Conservation (phyloP, 768 basidiomycete species). For the Strobilomyces confusus region DNA sequence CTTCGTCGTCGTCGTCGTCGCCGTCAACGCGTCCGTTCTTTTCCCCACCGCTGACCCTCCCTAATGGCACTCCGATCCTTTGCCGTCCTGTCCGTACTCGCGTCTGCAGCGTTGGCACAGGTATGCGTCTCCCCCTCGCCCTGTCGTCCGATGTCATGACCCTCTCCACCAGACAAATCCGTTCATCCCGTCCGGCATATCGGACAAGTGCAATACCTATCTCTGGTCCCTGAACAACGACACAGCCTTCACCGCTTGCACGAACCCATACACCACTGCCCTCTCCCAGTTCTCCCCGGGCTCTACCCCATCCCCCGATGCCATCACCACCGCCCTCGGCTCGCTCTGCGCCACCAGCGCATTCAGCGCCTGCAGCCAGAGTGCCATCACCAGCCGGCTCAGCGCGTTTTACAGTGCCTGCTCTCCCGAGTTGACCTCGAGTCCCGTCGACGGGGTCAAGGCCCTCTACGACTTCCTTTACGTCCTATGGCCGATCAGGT, state of each 20-base stretch:
- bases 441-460: conserved; percentile 47
- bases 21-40: conserved; percentile 28
- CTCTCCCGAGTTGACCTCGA: conserved; percentile 59
- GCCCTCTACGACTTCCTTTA: conserved; percentile 80
- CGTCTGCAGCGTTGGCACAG: conserved; percentile 51
- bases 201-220: conserved; percentile 51
- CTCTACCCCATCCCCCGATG: conserved; percentile 36
- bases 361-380: conserved; percentile 50
- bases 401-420: conserved; percentile 70
- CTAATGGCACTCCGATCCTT: conserved; percentile 48
- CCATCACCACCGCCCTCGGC: conserved; percentile 50
- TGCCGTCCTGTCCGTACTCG: conserved; percentile 47
- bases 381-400: conserved; percentile 57
- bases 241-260: conserved; percentile 54
- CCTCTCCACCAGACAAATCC: conserved; percentile 35
- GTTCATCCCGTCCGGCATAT: conserved; percentile 68
- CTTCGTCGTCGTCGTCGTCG: background rate
- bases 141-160: conserved; percentile 7
- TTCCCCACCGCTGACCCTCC: conserved; percentile 16
- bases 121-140: conserved; percentile 16
- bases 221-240: conserved; percentile 62
- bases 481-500: conserved; percentile 56
- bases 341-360: conserved; percentile 51
- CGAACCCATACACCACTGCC: conserved; percentile 54
- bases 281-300: conserved; percentile 52